Evolutionary conservation across 805 yeast genomes (phyloP), one percentile per base, ranked within the genome.

Genomic region (Metschnikowia picachoensis): DNA sequence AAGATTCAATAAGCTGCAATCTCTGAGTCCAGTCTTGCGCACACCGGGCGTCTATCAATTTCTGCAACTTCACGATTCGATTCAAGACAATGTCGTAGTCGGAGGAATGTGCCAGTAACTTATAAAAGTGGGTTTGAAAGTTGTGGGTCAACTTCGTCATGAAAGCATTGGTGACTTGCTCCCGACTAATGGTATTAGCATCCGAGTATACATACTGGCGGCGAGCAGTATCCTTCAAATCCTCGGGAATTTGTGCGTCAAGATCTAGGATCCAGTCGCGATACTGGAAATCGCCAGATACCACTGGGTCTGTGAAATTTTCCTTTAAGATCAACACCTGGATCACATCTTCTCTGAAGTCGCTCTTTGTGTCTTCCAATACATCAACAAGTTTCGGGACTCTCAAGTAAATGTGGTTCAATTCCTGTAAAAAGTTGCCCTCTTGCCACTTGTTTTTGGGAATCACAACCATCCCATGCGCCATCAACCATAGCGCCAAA

Each of bases 401-500:
- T 48, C 74, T 76, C 41, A 72, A 49, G 61, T 87, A 87, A 29
- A 58, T 58, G 35, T 57, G 60, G 43, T 69, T 68, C 48, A 72
- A 52, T 39, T 64, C 50, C 16, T 52, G 52, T 14, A 63, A 44
- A 17, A 64, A 46, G 35, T 52, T 61, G 2, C 76, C 75, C 46
- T 63, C 66, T 20, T 53, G 59, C 76, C 60, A 76, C 62, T 49
- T 67, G 46, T 48, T 61, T 47, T 86, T 72, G 0, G 96, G 95
- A 2, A 87, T 70, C 37, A 76, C 74, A 14, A 86, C 77, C 40
- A 86, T 64, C 0, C 96, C 95, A 61, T 87, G 91, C 2, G 92
- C 87, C 86, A 88, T 81, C 47, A 88, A 67, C 92, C 94, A 87
- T 17, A 86, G 73, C 2, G 92, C 90, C 30, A 88, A 58, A 2